Percentiles rank a stretch among this genome's conserved stretches.
phyloP scores from a whole-genome alignment of 345 rosid genomes.

The Microthlaspi erraticum region DNA sequence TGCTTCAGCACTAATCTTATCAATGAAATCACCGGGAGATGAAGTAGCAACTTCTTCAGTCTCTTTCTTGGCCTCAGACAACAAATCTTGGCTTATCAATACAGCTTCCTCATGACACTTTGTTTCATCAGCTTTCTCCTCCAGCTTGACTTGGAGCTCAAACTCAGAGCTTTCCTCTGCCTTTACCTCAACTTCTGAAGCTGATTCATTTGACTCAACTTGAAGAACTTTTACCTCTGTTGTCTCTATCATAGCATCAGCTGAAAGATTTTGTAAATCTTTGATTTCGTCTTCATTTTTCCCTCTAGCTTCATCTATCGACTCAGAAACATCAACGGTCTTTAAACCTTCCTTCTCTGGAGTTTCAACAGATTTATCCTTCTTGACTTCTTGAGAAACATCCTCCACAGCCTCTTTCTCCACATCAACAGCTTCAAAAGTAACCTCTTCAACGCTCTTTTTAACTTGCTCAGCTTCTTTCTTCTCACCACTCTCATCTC shows the following conservation, averaged over 20 bases:
- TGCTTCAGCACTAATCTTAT: neutral
- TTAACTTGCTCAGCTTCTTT: neutral
- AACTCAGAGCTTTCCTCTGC: neutral
- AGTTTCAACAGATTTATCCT: neutral
- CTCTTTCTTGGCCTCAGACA: conserved; percentile 6
- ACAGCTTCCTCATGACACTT: neutral
- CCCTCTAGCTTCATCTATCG: neutral
- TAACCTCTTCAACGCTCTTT: conserved; percentile 15
- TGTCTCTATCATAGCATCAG: conserved; percentile 2
- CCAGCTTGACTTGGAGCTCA: conserved; percentile 11
- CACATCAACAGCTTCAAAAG: conserved; percentile 3
- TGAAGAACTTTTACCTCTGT: neutral
- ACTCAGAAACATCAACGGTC: conserved; percentile 14
- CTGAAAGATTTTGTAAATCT: conserved; percentile 10
- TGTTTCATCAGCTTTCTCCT: conserved; percentile 7
- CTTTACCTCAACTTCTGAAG: neutral
- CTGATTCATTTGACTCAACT: conserved; percentile 24
- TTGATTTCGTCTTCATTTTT: conserved; percentile 15
- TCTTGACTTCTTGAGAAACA: conserved; percentile 1
- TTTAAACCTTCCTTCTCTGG: conserved; percentile 4
- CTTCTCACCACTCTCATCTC: conserved; percentile 12
- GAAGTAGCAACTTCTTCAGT: neutral
- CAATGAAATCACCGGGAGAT: neutral
- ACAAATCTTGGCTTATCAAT: conserved; percentile 9
- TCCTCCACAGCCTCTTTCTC: conserved; percentile 23